Evolutionary conservation across 352 stramenopile genomes (phyloP).

Genomic region (Pythium scleroteichum): DNA sequence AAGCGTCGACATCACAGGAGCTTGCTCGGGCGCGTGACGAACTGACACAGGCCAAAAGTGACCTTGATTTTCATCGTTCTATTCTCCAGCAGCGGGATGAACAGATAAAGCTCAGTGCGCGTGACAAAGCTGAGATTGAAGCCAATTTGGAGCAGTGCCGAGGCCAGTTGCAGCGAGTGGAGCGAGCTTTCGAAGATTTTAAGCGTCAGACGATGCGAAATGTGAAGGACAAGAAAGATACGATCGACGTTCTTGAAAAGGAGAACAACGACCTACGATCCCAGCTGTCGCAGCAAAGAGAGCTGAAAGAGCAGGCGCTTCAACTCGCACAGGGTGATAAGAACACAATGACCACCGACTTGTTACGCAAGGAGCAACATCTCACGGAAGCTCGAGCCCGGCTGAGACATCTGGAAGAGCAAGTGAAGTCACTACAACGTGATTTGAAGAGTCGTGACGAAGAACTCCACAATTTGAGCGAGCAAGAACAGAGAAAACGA

Average conservation of each 20-base stretch:
- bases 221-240: constrained; percentile 41
- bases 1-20: constrained; percentile 6
- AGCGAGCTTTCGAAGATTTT: constrained; percentile 34
- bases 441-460: constrained; percentile 23
- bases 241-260: constrained; percentile 44
- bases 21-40: constrained; percentile 16
- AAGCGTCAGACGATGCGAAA: constrained; percentile 55
- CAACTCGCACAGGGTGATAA: constrained; percentile 30
- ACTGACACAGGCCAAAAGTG: constrained; percentile 6
- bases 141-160: constrained; percentile 25
- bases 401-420: constrained; percentile 26
- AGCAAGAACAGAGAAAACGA: constrained; percentile 15
- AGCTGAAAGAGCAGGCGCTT: constrained; percentile 23
- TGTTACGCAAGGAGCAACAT: constrained; percentile 27
- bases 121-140: constrained; percentile 12
- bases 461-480: constrained; percentile 1
- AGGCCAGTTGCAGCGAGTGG: constrained; percentile 24
- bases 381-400: constrained; percentile 20
- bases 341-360: constrained; percentile 19
- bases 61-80: constrained; percentile 20
- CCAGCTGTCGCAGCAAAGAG: constrained; percentile 21
- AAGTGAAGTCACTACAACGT: constrained; percentile 22
- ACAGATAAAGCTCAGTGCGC: neutral
- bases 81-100: constrained; percentile 15
- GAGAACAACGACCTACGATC: constrained; percentile 25